Evolutionary conservation across 2,329 filamentous ascomycete genomes (phyloP), one percentile per base, ranked within the genome.

Genomic region (Dichotomopilus funicola): DNA sequence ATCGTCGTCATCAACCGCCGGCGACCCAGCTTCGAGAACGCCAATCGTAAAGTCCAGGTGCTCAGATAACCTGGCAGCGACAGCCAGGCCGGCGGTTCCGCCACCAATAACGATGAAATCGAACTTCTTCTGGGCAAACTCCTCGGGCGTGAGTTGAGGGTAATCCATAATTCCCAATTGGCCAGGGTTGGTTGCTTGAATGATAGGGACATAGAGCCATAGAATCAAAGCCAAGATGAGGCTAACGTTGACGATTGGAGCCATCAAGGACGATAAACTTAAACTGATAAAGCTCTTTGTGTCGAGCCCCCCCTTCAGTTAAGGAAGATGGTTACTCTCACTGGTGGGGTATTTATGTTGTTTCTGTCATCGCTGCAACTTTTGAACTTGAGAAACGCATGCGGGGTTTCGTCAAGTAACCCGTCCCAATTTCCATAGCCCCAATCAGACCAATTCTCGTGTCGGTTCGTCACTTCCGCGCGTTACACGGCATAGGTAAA

Each of bases 31-130:
- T 63, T 78, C 75, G 19, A 78, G 65, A 0, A 77, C 72, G 6
- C 70, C 71, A n/a, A 81, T 70, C 4, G 65, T 65, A 56, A 75
- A 55, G 37, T 67, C 52, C 43, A 71, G 58, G 51, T 75, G 64
- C 56, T 78, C 74, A 1, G 74, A 73, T 3, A 83, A 68, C 0
- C 76, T 72, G 7, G 74, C 67, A 8, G 76, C 77, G 6, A 82
- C 67, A 1, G 72, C 72, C n/a, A 82, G 68, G 12, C 79, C 79
- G 11, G 78, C 77, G 6, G 77, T 80, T 6, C 79, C 79, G 38
- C 79, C 79, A 36, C 80, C 79, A 27, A 81, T 66, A 54, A 82
- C 64, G 41, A 81, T 42, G 58, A 63, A 65, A 52, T 65, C 64
- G 45, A 63, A 65, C 2, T 34, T 12, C 40, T 13, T 57, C 8